Conservation (phyloP, 2,329 filamentous ascomycete species). For the Calonectria henricotiae region DNA sequence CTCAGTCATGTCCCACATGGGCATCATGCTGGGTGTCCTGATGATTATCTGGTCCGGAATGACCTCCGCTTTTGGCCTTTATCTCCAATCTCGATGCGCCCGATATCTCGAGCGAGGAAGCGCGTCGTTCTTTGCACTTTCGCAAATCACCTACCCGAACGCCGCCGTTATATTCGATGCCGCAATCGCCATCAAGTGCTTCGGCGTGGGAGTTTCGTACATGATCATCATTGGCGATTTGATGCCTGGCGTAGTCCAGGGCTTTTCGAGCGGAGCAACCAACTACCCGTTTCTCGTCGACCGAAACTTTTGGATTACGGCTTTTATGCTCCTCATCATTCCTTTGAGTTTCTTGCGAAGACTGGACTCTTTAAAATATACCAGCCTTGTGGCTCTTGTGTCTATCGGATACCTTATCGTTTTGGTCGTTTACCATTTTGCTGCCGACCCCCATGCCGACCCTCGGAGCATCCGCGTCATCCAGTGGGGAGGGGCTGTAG, state of each 20-base stretch:
- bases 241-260: slow-evolving; percentile 94
- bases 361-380: slow-evolving; percentile 97
- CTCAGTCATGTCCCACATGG: slow-evolving; percentile 96
- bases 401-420: slow-evolving; percentile 96
- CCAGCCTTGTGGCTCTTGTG: slow-evolving; percentile 89
- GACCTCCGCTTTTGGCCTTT: slow-evolving; percentile 92
- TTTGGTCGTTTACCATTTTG: slow-evolving; percentile 93
- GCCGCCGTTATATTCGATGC: slow-evolving; percentile 95
- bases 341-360: slow-evolving; percentile 92
- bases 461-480: slow-evolving; percentile 84
- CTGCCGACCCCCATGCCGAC: slow-evolving; percentile 82
- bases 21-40: slow-evolving; percentile 86
- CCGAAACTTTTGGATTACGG: slow-evolving; percentile 97
- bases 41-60: slow-evolving; percentile 94
- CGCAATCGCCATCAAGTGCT: slow-evolving; percentile 97
- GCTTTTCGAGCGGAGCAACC: slow-evolving; percentile 79
- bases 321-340: slow-evolving; percentile 97
- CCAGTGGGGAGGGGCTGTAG: slow-evolving; percentile 84
- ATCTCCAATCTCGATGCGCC: slow-evolving; percentile 93
- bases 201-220: slow-evolving; percentile 97
- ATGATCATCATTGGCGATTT: slow-evolving; percentile 98
- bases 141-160: slow-evolving; percentile 96
- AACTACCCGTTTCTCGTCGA: slow-evolving; percentile 83
- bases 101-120: slow-evolving; percentile 92
- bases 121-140: slow-evolving; percentile 96